phyloP scores from a whole-genome alignment of 2,329 filamentous ascomycete genomes.

The Rutstroemia sydowiana region DNA sequence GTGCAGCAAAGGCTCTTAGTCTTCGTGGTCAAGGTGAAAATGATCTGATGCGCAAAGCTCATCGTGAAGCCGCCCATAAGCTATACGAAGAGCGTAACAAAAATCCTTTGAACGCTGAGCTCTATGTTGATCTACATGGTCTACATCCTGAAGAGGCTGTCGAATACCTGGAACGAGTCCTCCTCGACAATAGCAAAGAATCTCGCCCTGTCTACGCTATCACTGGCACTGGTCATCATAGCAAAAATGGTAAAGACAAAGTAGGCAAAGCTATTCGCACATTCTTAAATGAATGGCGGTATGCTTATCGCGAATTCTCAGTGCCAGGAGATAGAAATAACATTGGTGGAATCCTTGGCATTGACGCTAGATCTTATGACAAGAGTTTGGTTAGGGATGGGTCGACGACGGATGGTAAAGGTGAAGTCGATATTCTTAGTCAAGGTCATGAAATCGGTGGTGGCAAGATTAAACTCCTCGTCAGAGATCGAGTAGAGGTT shows the following conservation, averaged over 20 bases:
- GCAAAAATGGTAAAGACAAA: conserved; percentile 98
- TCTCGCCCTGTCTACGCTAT: conserved; percentile 84
- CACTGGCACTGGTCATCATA: conserved; percentile 93
- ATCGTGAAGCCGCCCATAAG: conserved; percentile 84
- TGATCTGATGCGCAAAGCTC: conserved; percentile 92
- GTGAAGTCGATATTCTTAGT: conserved; percentile 48
- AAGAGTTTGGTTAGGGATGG: conserved; percentile 45
- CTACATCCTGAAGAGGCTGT: conserved; percentile 97
- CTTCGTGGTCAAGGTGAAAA: conserved; percentile 95
- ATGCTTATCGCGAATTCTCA: conserved; percentile 91
- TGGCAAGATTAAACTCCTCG: conserved; percentile 53
- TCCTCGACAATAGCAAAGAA: conserved; percentile 72
- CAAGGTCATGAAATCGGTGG: conserved; percentile 63
- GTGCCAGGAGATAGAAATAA: conserved; percentile 85
- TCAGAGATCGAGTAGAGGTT: conserved; percentile 38
- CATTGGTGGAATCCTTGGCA: conserved; percentile 68
- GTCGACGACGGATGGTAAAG: conserved; percentile 27
- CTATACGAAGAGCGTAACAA: conserved; percentile 93
- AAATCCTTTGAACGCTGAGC: conserved; percentile 52
- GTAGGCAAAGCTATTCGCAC: conserved; percentile 87
- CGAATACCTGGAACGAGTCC: conserved; percentile 81
- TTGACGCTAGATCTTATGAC: conserved; percentile 62
- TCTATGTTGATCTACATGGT: conserved; percentile 95
- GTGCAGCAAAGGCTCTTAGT: conserved; percentile 89
- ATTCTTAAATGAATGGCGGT: conserved; percentile 93